Base-by-base conservation (phyloP, 345 rosid species). In the Cochlearia excelsa region DNA sequence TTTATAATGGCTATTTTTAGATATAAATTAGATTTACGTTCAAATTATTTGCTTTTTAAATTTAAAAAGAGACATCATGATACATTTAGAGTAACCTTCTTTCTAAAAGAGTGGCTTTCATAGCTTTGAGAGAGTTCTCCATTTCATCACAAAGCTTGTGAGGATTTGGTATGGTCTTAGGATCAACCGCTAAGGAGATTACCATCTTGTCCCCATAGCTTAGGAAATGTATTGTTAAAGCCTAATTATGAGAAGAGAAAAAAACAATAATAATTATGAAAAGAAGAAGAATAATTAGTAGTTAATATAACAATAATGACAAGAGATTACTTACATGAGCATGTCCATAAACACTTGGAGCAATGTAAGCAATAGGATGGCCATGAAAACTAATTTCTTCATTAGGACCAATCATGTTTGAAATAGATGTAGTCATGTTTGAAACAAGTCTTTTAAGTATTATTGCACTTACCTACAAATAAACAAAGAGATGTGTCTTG, bases 191-290 rank as follows among this genome's bases (percentile, higher is more conserved):
- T 10, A 84, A 5, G 34, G 75, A 77, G 39, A 89, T 57, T 8
- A 69, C 75, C 90, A 86, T 76, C 65, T 75, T 86, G 5, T 77
- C 71, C 26, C 54, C 72, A 57, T 90, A 84, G 56, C 95, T 86
- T 52, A 82, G 85, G 59, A 68, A 84, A 70, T 90, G 92, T 9
- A 83, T 34, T 8, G 85, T 80, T 72, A 86, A 33, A 29, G 88
- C 92, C 97, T 86, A 3, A 10, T 26, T 3, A 29, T 29, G 1
- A 4, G 11, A 33, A 10, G 2, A 6, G 29, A 51, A n/a, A n/a
- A n/a, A n/a, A n/a, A n/a, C n/a, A n/a, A n/a, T n/a, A n/a, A n/a
- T n/a, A n/a, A n/a, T 33, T 5, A 33, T 8, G 29, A 40, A 54
- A 2, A 7, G 6, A 11, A n/a, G 2, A 4, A 7, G 5, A 11